These are phyloP conservation scores for Mycocentrospora acerina DNA, from an alignment of 2,329 filamentous ascomycete genomes.

Conservation along the genomic window DNA sequence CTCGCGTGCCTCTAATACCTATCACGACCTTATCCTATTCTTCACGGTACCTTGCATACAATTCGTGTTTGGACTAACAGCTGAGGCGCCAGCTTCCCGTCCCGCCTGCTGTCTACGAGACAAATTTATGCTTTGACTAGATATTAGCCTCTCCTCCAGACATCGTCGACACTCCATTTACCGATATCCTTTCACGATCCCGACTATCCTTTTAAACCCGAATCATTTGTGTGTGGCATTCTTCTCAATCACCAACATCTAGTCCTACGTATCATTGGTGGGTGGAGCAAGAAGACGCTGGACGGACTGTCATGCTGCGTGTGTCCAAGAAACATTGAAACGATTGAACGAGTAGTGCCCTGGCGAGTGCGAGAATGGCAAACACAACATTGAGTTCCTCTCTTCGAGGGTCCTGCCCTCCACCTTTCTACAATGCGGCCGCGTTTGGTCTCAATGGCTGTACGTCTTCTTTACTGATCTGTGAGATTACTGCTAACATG, in stretches of 20 bases:
- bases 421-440: slow-evolving; percentile 68
- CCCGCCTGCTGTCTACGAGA: slow-evolving; percentile 28
- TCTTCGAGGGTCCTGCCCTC: slow-evolving; percentile 59
- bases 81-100: slow-evolving; percentile 11
- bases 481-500: slow-evolving; percentile 31
- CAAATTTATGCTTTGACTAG: slow-evolving; percentile 16
- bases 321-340: slow-evolving; percentile 12
- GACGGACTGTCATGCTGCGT: slow-evolving; percentile 25
- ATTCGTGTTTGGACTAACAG: slow-evolving; percentile 13
- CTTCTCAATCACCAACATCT: slow-evolving; percentile 1
- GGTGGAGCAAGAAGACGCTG: slow-evolving; percentile 4
- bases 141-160: no score
- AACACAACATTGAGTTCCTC: slow-evolving; percentile 32
- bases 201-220: background rate
- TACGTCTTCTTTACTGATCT: slow-evolving; percentile 48
- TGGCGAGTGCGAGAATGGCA: slow-evolving; percentile 22
- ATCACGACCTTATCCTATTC: slow-evolving; percentile 23
- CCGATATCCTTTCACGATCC: no score
- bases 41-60: slow-evolving; percentile 11
- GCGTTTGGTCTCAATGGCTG: slow-evolving; percentile 67
- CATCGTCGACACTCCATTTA: slow-evolving; percentile 11
- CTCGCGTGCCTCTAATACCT: slow-evolving; percentile 24
- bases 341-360: no score
- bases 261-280: slow-evolving; percentile 1
- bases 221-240: no score